Evolutionary conservation across 768 basidiomycete genomes (phyloP).

Genomic region (Tricholoma sp.): DNA sequence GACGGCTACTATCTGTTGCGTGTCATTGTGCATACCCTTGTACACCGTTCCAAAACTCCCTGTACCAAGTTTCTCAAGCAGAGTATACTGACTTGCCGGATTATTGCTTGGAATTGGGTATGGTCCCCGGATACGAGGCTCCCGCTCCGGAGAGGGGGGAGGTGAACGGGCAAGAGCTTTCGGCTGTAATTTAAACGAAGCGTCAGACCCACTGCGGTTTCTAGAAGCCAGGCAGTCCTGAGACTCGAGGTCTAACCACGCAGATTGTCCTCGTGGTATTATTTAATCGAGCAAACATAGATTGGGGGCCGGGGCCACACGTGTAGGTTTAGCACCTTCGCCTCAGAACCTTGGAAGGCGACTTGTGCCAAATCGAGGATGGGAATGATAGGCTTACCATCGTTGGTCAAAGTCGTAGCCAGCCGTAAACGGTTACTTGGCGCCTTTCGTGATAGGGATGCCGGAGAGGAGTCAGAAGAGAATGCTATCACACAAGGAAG

Average conservation of each 20-base stretch:
- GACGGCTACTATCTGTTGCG: constrained; percentile 92
- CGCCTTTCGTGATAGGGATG: not conserved
- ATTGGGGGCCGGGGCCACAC: constrained; percentile 10
- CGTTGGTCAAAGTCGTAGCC: constrained; percentile 7
- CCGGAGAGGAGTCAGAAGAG: too few relatives aligned
- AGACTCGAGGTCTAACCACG: constrained; percentile 22
- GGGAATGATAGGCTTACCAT: constrained; percentile 14
- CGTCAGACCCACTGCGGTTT: constrained; percentile 35
- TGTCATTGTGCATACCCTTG: constrained; percentile 94
- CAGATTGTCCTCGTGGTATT: constrained; percentile 14
- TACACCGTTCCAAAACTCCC: constrained; percentile 97
- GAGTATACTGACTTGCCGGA: constrained; percentile 85
- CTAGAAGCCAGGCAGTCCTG: constrained; percentile 34
- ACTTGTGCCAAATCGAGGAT: not conserved
- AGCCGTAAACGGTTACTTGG: constrained; percentile 1
- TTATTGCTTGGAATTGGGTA: constrained; percentile 71
- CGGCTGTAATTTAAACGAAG: constrained; percentile 31
- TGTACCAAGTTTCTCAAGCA: constrained; percentile 94
- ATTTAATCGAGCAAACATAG: constrained; percentile 6
- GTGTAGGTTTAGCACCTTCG: constrained; percentile 6
- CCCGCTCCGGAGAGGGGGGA: constrained; percentile 47
- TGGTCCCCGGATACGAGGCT: constrained; percentile 45
- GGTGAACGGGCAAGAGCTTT: constrained; percentile 40
- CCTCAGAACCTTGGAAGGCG: not conserved
- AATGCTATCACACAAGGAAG: not conserved